Evolutionary conservation across 148 eudicot species (phyloP), one percentile per base, ranked within the genome.

Genomic region (Amaranthus palmeri): DNA sequence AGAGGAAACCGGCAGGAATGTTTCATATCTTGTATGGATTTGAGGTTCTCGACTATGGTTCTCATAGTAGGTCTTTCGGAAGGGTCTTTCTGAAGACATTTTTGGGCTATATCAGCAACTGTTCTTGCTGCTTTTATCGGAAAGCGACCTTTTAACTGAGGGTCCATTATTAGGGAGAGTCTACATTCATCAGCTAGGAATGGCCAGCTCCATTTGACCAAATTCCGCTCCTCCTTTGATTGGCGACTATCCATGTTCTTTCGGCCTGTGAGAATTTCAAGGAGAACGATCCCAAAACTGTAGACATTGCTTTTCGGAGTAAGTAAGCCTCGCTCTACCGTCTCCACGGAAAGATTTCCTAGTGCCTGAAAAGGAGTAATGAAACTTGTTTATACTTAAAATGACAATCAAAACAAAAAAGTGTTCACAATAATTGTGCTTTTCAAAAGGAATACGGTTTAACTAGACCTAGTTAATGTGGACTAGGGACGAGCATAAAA

Each of bases 21-120:
- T 72, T 91, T 93, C 79, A 91, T 80, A 65, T 91, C 96, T 77
- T 89, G 98, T 54, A 93, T 81, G 64, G 82, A 60, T 74, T 85
- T 91, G 47, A 93, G 86, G 69, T 82, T 85, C 53, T 91, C 88
- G 36, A 77, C 81, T 3, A 91, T 67, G 7, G 80, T 84, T 85
- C 98, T 89, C 98, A 91, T 89, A 42, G 98, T 93, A 62, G 98
- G 97, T 76, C 98, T 84, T 67, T 89, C 97, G 6, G 97, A 88
- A 49, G 98, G 97, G 75, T 91, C 98, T 61, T 83, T 88, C 59
- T 84, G 98, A 53, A 95, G 97, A 68, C 98, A 91, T 75, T 79
- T 72, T 74, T 88, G 97, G 25, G 98, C 96, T 72, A 93, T 74
- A 71, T 88, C 92, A 36, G 98, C 97, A 42, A 95, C 85, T 56